These are phyloP conservation scores for Ensete ventricosum DNA, from an alignment of 176 grass and related monocot genomes.

Conservation along the genomic window DNA sequence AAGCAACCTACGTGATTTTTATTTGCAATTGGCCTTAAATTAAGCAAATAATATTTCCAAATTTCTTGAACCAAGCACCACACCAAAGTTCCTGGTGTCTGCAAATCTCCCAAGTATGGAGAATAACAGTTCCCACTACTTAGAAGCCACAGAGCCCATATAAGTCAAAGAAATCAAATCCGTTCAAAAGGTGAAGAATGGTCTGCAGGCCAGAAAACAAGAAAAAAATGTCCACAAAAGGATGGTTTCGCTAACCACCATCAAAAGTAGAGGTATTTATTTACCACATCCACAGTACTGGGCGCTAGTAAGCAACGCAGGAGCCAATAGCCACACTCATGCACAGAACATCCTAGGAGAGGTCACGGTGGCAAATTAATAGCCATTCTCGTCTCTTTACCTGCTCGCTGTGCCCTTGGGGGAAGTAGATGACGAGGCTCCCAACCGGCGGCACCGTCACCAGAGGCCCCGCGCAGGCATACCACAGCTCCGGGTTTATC, in stretches of 20 bases:
- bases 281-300: not conserved
- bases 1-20: not conserved
- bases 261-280: not conserved
- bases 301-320: not conserved
- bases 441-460: constrained; percentile 87
- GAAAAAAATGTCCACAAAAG: not conserved
- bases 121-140: not conserved
- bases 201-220: constrained; percentile 5
- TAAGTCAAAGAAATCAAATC: not conserved
- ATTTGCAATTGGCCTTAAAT: not conserved
- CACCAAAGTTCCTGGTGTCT: not conserved
- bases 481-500: constrained; percentile 94
- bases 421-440: constrained; percentile 98
- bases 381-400: constrained; percentile 17
- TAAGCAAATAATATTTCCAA: not conserved
- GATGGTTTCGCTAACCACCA: not conserved
- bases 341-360: not conserved
- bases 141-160: not conserved
- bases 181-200: not conserved
- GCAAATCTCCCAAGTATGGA: not conserved
- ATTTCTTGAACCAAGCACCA: not conserved
- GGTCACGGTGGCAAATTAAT: not conserved
- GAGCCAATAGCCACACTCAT: not conserved
- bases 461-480: constrained; percentile 92
- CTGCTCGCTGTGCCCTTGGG: constrained; percentile 98